Evolutionary conservation across 371 early-diverging fungal genomes (phyloP).

Genomic region (Catenaria anguillulae): DNA sequence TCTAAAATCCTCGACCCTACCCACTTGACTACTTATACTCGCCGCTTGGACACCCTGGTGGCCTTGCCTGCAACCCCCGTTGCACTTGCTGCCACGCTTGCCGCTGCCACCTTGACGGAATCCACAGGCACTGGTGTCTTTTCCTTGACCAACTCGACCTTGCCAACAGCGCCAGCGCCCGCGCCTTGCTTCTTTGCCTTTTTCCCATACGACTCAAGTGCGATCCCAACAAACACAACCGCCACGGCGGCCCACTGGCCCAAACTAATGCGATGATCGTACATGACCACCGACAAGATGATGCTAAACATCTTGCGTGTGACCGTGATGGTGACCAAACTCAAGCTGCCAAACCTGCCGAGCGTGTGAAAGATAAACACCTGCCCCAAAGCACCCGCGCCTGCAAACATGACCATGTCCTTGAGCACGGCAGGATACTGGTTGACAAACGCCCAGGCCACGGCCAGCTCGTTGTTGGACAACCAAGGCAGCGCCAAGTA

Average conservation of each 20-base stretch:
- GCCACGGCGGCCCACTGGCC: conserved; percentile 80
- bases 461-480: conserved; percentile 52
- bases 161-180: too few relatives aligned
- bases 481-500: conserved; percentile 31
- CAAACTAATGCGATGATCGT: conserved; percentile 52
- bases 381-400: conserved; percentile 93
- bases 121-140: too few relatives aligned
- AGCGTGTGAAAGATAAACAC: conserved; percentile 93
- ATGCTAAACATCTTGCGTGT: conserved; percentile 94
- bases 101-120: too few relatives aligned
- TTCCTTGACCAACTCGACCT: too few relatives aligned
- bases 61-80: too few relatives aligned
- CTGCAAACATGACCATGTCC: conserved; percentile 72
- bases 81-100: too few relatives aligned
- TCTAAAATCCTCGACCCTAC: too few relatives aligned
- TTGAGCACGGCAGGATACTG: conserved; percentile 57
- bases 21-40: too few relatives aligned
- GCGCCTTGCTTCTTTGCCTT: too few relatives aligned
- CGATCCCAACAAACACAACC: conserved; percentile 63
- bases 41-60: too few relatives aligned
- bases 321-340: conserved; percentile 84
- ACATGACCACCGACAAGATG: conserved; percentile 76
- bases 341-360: conserved; percentile 77
- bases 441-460: conserved; percentile 58
- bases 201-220: conserved; percentile 18